Base-by-base conservation (phyloP, 176 grass and related monocot genomes). In the Phyllostachys edulis region DNA sequence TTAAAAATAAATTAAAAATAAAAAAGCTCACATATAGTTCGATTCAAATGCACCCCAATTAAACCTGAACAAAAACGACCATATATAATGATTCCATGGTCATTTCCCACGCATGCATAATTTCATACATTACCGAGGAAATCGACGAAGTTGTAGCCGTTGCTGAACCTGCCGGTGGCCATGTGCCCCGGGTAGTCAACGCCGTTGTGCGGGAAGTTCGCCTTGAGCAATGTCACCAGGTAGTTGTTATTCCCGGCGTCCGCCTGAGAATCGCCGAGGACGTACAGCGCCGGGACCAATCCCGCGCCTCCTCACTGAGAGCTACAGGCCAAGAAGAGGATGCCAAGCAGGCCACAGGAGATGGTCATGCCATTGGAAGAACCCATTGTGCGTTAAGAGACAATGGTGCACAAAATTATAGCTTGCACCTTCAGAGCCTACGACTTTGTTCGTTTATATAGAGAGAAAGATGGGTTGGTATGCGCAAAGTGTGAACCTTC, bases 211-310 rank as follows among this genome's bases (percentile, higher is more conserved):
- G 84, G 87, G 78, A 88, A 84, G 75, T 97, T 27, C 14, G 94
- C 94, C 83, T 79, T 89, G 9, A 85, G 76, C 42, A 82, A 75
- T 7, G 91, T 65, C 69, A 69, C 2, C 23, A 93, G 41, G 71
- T 91, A 12, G 67, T 96, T 88, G 87, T 96, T 96, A 78, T 92
- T 96, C 10, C 94, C 89, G 1, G 72, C 89, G 85, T 96, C 94
- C 56, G 84, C 91, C 42, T 91, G 81, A n/a, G 94, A 96, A 62
- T 96, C 94, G 21, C 94, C 94, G 51, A 96, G 86, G 41, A 96
- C 91, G 80, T 96, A 96, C 56, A 91, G 14, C 67, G 84, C 94
- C 51, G 88, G 71, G 4, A 75, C 80, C 29, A 1, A 29, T 0
- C 29, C 29, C 29, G 29, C 29, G 29, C 29, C 75, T 2, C 74